Evolutionary conservation across 176 grass and related monocot genomes (phyloP), one percentile per base, ranked within the genome.

Genomic region (Neostapfia colusana): DNA sequence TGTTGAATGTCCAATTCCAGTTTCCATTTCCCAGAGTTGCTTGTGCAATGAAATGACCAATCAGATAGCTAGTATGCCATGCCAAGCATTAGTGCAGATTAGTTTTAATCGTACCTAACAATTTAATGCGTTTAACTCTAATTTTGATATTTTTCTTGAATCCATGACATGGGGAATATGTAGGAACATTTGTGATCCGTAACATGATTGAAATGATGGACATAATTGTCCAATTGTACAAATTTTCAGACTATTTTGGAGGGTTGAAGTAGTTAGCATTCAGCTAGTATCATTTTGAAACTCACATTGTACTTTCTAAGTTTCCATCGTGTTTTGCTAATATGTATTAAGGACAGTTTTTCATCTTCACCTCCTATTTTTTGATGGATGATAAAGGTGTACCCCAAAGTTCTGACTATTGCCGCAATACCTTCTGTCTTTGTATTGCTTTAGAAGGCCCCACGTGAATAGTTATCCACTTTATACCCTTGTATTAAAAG

Each of bases 181-280:
- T 43, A 44, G 2, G 9, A 72, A 43, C 17, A 8, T 64, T 78
- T 78, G 37, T 17, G 20, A 78, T 65, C 43, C 11, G 64, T 61
- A 65, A 65, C 58, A 72, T 34, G 17, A 13, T 43, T 65, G 67
- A 78, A 71, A 78, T 55, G 35, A 77, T 62, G 16, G 16, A 13
- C 65, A 70, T 70, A 13, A 16, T 10, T 68, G 10, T 14, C 0
- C 43, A 53, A 62, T 60, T 41, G 13, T 83, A 8, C 41, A 36
- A 28, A 17, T 21, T 60, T 20, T 69, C 15, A 7, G 8, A 64
- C 21, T 75, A 18, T 76, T 59, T 40, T 23, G 13, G 27, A 37
- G 20, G 26, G 20, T 43, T 46, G 26, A 42, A n/a, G n/a, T 73
- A 46, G 2, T 15, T 46, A 45, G 5, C 41, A n/a, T 40, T 15